phyloP scores from a whole-genome alignment of 257 asterid species.

The Ajuga chamaepitys region DNA sequence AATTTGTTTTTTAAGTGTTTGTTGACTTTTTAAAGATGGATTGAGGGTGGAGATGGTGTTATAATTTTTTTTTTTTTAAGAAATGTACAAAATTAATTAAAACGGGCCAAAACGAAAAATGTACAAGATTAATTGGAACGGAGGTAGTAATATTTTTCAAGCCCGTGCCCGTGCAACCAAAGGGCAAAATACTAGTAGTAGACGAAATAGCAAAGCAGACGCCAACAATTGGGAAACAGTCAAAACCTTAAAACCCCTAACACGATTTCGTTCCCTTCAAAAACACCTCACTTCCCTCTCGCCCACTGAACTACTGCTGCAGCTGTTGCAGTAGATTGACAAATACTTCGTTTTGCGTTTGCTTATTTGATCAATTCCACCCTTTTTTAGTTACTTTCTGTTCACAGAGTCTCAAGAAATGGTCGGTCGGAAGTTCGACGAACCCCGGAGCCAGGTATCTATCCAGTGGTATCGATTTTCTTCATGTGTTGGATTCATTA shows the following conservation, averaged over 20 bases:
- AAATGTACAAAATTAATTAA: no score
- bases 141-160: no score
- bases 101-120: no score
- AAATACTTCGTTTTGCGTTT: not conserved
- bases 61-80: no score
- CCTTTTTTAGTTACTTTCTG: not conserved
- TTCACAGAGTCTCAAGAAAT: conserved; percentile 15
- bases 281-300: not conserved
- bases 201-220: no score
- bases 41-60: no score
- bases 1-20: no score
- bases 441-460: conserved; percentile 41
- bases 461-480: not conserved
- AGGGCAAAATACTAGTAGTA: no score
- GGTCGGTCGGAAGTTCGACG: conserved; percentile 40
- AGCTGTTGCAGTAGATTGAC: conserved; percentile 6
- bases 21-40: no score
- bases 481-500: not conserved
- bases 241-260: not conserved
- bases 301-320: not conserved
- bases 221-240: not conserved
- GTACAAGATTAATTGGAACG: no score
- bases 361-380: not conserved
- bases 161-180: no score
- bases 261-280: not conserved